Base-by-base conservation (phyloP, 2,329 filamentous ascomycete species). In the Zymoseptoria brevis region DNA sequence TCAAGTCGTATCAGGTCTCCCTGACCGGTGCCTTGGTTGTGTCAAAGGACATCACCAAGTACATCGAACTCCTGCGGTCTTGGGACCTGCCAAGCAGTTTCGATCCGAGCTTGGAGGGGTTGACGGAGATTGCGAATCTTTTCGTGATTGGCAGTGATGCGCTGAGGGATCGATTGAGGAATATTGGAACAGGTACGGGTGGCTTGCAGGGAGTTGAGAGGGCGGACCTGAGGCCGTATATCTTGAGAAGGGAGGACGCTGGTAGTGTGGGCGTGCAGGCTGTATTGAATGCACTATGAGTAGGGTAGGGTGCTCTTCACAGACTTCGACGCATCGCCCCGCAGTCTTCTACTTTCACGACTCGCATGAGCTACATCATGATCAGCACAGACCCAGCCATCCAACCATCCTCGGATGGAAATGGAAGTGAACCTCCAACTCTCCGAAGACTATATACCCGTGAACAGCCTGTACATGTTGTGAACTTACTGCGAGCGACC, bases 21-120 rank as follows among this genome's bases (percentile, higher is more conserved):
- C 90, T 92, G 49, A 92, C 93, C 0, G 94, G 94, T 62, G 94
- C 91, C 2, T 83, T 99, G 53, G 94, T 96, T 83, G 90, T 97
- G 24, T 93, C 88, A 41, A 96, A 97, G 76, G 94, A 99, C 72
- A 92, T 97, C 73, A 90, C 90, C 41, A 91, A 90, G 71, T 99
- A 99, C 74, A 88, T 89, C 8, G 87, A 92, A 61, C 84, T 96
- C 9, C 81, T 99, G 64, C 86, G 89, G 62, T 86, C 86, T 35
- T 97, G 91, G 90, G 83, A 88, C 0, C 52, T 79, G 49, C 84
- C 86, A 54, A 82, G 83, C 66, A 81, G 81, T 22, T 83, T 79
- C 55, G 68, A 73, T 53, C 67, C 69, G 8, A 77, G 77, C 61
- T 83, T 96, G 65, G 93, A 99, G 76, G 83, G 96, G 52, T 76